These are phyloP conservation scores for Pichia nanzhaoensis DNA, from an alignment of 805 yeast species.

Conservation along the genomic window DNA sequence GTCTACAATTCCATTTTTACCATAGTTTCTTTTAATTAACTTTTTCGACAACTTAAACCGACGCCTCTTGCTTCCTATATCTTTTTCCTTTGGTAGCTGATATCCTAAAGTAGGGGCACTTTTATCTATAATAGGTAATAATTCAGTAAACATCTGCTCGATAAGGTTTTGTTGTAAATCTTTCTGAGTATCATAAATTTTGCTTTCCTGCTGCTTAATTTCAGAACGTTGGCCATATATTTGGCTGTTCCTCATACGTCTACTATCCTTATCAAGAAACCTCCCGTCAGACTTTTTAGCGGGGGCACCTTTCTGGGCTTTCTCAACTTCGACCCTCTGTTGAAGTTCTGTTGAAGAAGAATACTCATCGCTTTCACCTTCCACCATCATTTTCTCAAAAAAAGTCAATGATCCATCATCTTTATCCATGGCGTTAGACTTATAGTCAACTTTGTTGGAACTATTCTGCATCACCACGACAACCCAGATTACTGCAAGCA, in stretches of 20 bases:
- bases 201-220: too few species aligned
- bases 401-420: conserved; percentile 1
- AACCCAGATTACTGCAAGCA: too few species aligned
- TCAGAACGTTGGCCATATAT: too few species aligned
- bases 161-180: neutral
- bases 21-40: conserved; percentile 19
- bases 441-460: too few species aligned
- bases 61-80: neutral
- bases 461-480: too few species aligned
- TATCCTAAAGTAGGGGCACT: conserved; percentile 20
- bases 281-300: too few species aligned
- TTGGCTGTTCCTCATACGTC: too few species aligned
- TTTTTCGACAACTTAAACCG: conserved; percentile 1
- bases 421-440: neutral
- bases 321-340: neutral
- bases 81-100: conserved; percentile 12
- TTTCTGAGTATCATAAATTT: too few species aligned
- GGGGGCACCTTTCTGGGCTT: neutral
- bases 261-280: too few species aligned
- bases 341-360: conserved; percentile 1
- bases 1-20: conserved; percentile 23
- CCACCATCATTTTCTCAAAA: conserved; percentile 6
- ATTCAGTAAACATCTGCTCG: neutral
- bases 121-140: conserved; percentile 5
- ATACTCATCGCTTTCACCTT: neutral